Base-by-base conservation (phyloP, 2,329 filamentous ascomycete genomes). In the Lithohypha guttulata region DNA sequence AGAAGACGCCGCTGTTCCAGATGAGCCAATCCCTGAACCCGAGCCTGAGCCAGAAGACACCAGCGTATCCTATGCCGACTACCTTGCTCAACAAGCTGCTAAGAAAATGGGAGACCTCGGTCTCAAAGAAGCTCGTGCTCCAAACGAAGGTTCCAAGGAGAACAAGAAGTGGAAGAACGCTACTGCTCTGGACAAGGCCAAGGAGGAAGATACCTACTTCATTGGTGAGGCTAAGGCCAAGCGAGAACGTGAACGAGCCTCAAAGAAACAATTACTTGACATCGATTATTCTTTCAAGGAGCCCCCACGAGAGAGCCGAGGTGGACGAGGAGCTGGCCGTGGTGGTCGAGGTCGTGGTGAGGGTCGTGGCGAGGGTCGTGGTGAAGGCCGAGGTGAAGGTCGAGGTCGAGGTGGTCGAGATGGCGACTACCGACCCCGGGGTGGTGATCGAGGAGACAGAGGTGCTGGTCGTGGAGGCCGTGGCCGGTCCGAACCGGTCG, bases 191-290 rank as follows among this genome's bases (percentile, higher is more conserved):
- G 55, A 61, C 55, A 70, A 68, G 51, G 60, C 59, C 43, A 60
- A 70, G 33, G 73, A 75, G 39, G 78, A 85, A 55, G 77, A 81
- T 54, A 59, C 61, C 51, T 95, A 84, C 75, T 81, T 94, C 59
- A 66, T 81, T 56, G 78, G 73, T 53, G 63, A 72, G 51, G 81
- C 80, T 68, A 95, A 95, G 80, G 65, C 77, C 62, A 68, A 67
- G 60, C 83, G 84, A 59, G 78, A 89, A 70, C 84, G 85, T 60
- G 81, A 89, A 71, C 81, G 82, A 69, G 42, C 39, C 19, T 91
- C 91, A 77, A 75, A 82, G 68, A 95, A 95, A 81, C 77, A 84
- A 64, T 65, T 82, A 60, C 62, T 96, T 55, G 85, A 93, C 58
- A 84, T 95, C 51, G 87, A 94, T 64, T 77, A 86, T 68, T 76